Percentiles rank a stretch among this genome's conserved stretches.
These are phyloP conservation scores for Podila verticillata DNA, from an alignment of 192 early-diverging fungal genomes.

Conservation along the genomic window DNA sequence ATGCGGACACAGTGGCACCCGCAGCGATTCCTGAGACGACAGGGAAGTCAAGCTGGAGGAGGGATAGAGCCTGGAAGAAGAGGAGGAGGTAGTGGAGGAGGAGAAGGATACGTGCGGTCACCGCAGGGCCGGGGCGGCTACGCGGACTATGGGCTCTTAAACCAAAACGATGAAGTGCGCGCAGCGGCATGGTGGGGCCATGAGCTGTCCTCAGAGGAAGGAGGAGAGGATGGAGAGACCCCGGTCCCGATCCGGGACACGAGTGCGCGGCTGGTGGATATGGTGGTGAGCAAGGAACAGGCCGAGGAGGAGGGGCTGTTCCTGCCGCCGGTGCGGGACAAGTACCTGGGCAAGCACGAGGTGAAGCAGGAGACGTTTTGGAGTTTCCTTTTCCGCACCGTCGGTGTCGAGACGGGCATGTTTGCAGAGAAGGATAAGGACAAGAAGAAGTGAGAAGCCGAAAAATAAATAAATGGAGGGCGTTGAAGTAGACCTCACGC, in stretches of 20 bases:
- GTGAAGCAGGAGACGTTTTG: no score
- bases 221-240: background rate
- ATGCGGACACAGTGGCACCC: constrained; percentile 1
- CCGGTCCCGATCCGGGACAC: background rate
- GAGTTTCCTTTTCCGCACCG: no score
- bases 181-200: no score
- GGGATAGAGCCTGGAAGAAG: background rate
- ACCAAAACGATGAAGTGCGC: no score
- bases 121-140: background rate
- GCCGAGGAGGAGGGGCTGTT: background rate
- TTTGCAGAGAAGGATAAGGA: no score
- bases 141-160: no score
- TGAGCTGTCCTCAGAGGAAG: no score
- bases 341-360: background rate
- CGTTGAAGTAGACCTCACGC: no score
- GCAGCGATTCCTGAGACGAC: background rate
- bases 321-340: background rate
- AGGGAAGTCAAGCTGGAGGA: background rate
- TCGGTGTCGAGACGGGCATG: no score
- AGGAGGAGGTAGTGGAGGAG: no score
- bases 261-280: background rate
- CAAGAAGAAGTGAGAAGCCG: no score
- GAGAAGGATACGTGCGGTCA: background rate
- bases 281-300: background rate
- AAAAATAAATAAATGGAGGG: no score